Conservation (phyloP, 495 filamentous ascomycete species). For the Penicillium daleae region DNA sequence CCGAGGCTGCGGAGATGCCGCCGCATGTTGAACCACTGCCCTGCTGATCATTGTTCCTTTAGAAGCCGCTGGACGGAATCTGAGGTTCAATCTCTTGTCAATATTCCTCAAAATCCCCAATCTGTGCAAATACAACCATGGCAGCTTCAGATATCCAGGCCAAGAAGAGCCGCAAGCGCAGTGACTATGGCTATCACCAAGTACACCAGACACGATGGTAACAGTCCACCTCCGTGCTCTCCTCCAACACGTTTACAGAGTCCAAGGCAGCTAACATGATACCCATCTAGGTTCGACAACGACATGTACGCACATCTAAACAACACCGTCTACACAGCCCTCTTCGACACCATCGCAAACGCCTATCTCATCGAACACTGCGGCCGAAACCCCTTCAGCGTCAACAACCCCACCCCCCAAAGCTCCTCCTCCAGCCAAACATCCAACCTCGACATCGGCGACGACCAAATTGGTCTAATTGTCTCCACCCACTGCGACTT, state of each 20-base stretch:
- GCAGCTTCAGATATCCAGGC: slow-evolving; percentile 46
- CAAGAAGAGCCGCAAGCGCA: slow-evolving; percentile 63
- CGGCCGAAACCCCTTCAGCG: slow-evolving; percentile 67
- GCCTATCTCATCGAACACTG: slow-evolving; percentile 83
- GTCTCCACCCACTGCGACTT: slow-evolving; percentile 84
- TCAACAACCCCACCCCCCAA: slow-evolving; percentile 36
- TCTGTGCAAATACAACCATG: slow-evolving; percentile 21
- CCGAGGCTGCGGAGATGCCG: slow-evolving; percentile 24
- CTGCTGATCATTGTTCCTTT: background rate
- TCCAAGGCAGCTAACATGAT: background rate
- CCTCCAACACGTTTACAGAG: background rate
- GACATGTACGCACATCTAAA: slow-evolving; percentile 94
- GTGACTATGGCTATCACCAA: slow-evolving; percentile 78
- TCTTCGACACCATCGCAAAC: slow-evolving; percentile 90
- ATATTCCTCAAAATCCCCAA: background rate
- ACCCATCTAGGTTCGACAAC: slow-evolving; percentile 76
- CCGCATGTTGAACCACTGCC: background rate
- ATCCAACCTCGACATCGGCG: slow-evolving; percentile 16
- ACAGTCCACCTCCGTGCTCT: slow-evolving; percentile 14
- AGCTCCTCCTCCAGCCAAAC: slow-evolving; percentile 11
- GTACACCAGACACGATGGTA: slow-evolving; percentile 92
- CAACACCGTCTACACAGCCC: slow-evolving; percentile 80
- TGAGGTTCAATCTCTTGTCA: background rate
- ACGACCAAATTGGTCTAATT: slow-evolving; percentile 56
- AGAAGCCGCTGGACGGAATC: slow-evolving; percentile 4